phyloP scores from a whole-genome alignment of 2,329 filamentous ascomycete species.

The Helminthosporium solani region DNA sequence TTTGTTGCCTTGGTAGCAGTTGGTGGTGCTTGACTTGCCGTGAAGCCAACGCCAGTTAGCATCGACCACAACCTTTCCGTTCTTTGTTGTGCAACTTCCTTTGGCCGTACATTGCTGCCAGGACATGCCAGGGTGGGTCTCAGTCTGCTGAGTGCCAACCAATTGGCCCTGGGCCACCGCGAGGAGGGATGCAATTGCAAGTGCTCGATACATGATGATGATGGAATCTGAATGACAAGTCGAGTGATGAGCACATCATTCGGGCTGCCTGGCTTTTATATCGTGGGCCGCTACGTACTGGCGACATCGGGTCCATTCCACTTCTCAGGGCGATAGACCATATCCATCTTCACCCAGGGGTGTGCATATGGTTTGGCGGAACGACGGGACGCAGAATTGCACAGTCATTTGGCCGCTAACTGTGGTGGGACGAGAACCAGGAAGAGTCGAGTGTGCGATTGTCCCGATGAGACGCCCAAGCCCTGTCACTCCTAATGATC shows the following conservation, averaged over 20 bases:
- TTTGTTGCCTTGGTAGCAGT: conserved; percentile 50
- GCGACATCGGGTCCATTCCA: background rate
- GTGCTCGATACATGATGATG: conserved; percentile 30
- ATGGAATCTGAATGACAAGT: conserved; percentile 2
- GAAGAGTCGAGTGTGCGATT: background rate
- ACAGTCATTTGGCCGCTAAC: background rate
- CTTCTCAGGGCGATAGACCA: background rate
- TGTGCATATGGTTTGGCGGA: conserved; percentile 3
- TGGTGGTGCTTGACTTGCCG: conserved; percentile 40
- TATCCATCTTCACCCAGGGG: background rate
- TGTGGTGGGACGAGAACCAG: background rate
- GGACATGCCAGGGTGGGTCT: conserved; percentile 55
- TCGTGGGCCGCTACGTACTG: background rate
- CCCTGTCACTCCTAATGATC: background rate
- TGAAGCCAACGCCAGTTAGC: conserved; percentile 62
- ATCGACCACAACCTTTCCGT: conserved; percentile 57
- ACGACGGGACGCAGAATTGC: conserved; percentile 8
- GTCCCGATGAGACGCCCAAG: conserved; percentile 5
- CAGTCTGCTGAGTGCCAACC: conserved; percentile 50
- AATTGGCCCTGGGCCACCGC: conserved; percentile 53
- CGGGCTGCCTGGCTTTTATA: conserved; percentile 13
- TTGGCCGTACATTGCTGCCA: conserved; percentile 56
- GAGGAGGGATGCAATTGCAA: conserved; percentile 48
- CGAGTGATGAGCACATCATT: background rate
- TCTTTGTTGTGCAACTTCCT: conserved; percentile 55